Evolutionary conservation across 805 yeast species (phyloP), one percentile per base, ranked within the genome.

Genomic region (Pichia nakasei): DNA sequence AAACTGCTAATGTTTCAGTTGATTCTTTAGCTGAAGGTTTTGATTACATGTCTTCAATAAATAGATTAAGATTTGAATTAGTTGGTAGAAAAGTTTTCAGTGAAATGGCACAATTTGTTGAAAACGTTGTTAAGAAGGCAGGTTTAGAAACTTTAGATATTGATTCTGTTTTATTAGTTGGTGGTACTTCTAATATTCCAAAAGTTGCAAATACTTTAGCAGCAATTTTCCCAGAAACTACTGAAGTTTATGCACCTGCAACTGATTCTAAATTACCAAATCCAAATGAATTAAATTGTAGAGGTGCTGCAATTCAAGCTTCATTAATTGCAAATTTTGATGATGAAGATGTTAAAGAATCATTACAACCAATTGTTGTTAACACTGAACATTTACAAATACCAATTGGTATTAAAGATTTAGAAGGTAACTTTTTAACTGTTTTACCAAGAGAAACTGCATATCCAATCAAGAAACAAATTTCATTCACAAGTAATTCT

Each of bases 241-340:
- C 87, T 44, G 75, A 69, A 42, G 74, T 89, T 43, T 70, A 80
- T 49, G 80, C 97, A 22, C 95, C 97, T 52, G 68, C 82, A 31
- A 59, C 73, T 48, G 91, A 85, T 63, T 55, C 84, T 49, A 87
- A 86, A 67, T 85, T 93, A 45, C 61, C 80, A 49, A 78, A 85
- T 67, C 97, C 98, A 48, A 81, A 85, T 59, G 97, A 93, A 70
- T 73, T 88, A 58, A 72, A 83, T 52, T 81, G 95, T 52, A 82
- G 94, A 60, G 98, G 98, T 68, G 94, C 96, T 47, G 96, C 97
- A 50, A 75, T 91, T 62, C 97, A 93, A 74, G 98, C 96, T 41
- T 79, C 95, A 33, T 72, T 91, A 57, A 70, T 83, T 50, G 91
- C 83, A 57, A 70, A 78, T 46, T 94, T 86, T 57, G 93, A 82